These are phyloP conservation scores for Arthroderma sp. DNA, from an alignment of 2,329 filamentous ascomycete species.

Conservation along the genomic window DNA sequence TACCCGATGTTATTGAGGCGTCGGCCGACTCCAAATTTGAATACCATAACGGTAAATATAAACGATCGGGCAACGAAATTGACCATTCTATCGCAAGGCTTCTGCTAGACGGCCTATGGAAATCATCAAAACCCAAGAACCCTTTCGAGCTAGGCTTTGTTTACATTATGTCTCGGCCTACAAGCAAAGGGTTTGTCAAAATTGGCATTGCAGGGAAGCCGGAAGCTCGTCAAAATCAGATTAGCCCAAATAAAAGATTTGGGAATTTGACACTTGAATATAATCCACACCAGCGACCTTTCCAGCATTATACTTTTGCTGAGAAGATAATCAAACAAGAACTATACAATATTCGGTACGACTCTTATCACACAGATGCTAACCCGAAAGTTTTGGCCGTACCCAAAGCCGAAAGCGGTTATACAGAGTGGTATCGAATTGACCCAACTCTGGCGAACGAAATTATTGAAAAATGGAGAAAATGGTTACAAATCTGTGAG, in stretches of 20 bases:
- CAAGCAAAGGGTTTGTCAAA: not conserved
- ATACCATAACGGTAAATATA: too few species aligned
- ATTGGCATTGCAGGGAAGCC: not conserved
- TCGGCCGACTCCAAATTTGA: too few species aligned
- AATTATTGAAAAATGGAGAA: not conserved
- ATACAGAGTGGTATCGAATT: not conserved
- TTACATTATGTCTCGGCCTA: not conserved
- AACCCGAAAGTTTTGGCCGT: not conserved
- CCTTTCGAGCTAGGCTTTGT: not conserved
- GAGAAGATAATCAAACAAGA: not conserved
- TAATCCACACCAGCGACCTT: not conserved
- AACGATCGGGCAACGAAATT: not conserved
- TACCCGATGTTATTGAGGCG: too few species aligned
- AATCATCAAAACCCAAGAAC: not conserved
- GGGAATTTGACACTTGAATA: not conserved
- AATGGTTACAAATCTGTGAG: not conserved
- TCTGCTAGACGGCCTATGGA: not conserved
- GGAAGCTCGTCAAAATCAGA: not conserved
- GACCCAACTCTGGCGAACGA: not conserved
- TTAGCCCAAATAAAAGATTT: not conserved
- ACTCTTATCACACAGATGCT: not conserved
- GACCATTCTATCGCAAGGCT: not conserved
- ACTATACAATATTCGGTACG: not conserved
- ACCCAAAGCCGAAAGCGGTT: not conserved
- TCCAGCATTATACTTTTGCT: not conserved